Conservation (phyloP, 805 yeast species). For the Cyberlindnera mycetangii region DNA sequence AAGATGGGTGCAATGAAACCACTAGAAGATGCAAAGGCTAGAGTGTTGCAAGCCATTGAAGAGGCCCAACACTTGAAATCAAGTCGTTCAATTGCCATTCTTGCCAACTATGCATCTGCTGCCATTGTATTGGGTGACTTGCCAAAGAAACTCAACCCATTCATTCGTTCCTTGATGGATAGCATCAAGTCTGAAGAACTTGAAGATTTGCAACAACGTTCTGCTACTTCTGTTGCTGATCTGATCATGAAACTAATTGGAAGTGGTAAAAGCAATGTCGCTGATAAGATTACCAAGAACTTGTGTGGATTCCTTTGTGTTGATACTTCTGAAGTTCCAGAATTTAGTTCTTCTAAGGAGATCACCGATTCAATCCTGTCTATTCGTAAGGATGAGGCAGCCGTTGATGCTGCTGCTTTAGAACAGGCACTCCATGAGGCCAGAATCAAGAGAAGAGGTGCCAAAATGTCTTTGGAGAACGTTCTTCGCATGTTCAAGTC, state of each 20-base stretch:
- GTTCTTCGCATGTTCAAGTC: conserved; percentile 53
- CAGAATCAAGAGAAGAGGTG: conserved; percentile 80
- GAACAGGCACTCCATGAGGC: conserved; percentile 72
- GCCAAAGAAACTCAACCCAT: conserved; percentile 87
- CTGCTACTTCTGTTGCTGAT: conserved; percentile 66
- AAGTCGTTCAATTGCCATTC: conserved; percentile 54
- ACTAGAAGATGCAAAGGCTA: conserved; percentile 72
- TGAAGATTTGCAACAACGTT: conserved; percentile 59
- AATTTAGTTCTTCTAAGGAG: conserved; percentile 63
- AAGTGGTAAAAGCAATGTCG: conserved; percentile 63
- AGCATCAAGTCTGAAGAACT: conserved; percentile 77
- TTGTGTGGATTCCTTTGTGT: conserved; percentile 91
- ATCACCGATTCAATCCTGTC: conserved; percentile 62
- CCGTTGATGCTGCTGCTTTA: conserved; percentile 58
- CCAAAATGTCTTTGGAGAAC: conserved; percentile 62
- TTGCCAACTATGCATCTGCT: conserved; percentile 78
- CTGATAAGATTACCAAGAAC: conserved; percentile 87
- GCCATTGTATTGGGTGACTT: conserved; percentile 57
- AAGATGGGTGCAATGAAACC: conserved; percentile 70
- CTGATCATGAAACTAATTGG: conserved; percentile 58
- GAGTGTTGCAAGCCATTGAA: conserved; percentile 61
- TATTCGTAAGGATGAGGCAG: conserved; percentile 72
- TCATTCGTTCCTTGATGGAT: conserved; percentile 89
- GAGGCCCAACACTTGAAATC: conserved; percentile 57
- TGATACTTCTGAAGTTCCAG: conserved; percentile 95